Conservation (phyloP, 2,329 filamentous ascomycete genomes). For the Ophiosphaerella narmari region DNA sequence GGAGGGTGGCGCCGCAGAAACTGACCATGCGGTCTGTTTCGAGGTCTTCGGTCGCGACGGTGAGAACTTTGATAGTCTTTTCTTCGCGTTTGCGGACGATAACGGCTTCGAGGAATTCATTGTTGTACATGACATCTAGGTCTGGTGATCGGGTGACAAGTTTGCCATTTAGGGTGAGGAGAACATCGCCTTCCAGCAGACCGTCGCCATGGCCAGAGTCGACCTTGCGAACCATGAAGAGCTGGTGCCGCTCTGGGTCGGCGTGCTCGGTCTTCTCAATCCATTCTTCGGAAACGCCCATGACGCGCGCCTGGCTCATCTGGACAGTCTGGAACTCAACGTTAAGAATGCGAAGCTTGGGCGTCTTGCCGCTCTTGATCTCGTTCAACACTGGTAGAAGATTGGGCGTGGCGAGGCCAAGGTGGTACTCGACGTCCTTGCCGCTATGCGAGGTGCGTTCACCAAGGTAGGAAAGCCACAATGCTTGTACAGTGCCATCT, state of each 20-base stretch:
- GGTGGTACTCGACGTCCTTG: constrained; percentile 94
- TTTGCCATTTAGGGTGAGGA: constrained; percentile 87
- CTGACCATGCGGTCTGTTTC: constrained; percentile 91
- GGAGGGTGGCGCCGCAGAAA: constrained; percentile 93
- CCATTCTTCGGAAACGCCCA: constrained; percentile 97
- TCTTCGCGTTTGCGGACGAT: constrained; percentile 86
- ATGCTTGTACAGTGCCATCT: constrained; percentile 88
- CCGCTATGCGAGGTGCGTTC: constrained; percentile 78
- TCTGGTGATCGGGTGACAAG: constrained; percentile 92
- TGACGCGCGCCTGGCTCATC: constrained; percentile 95
- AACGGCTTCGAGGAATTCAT: constrained; percentile 79
- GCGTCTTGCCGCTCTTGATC: constrained; percentile 78
- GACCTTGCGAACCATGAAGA: constrained; percentile 98
- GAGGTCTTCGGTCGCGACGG: constrained; percentile 84
- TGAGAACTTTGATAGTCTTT: constrained; percentile 76
- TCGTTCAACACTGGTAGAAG: constrained; percentile 86
- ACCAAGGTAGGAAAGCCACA: constrained; percentile 96
- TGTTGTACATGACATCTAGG: constrained; percentile 94
- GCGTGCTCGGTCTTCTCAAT: constrained; percentile 86
- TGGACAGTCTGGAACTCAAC: constrained; percentile 94
- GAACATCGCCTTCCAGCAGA: constrained; percentile 87
- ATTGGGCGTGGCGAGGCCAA: constrained; percentile 86
- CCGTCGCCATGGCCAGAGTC: constrained; percentile 66
- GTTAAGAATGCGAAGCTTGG: constrained; percentile 85
- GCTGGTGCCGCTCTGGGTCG: constrained; percentile 90